Evolutionary conservation across 2,329 filamentous ascomycete species (phyloP).

Genomic region (Volutella citrinella): DNA sequence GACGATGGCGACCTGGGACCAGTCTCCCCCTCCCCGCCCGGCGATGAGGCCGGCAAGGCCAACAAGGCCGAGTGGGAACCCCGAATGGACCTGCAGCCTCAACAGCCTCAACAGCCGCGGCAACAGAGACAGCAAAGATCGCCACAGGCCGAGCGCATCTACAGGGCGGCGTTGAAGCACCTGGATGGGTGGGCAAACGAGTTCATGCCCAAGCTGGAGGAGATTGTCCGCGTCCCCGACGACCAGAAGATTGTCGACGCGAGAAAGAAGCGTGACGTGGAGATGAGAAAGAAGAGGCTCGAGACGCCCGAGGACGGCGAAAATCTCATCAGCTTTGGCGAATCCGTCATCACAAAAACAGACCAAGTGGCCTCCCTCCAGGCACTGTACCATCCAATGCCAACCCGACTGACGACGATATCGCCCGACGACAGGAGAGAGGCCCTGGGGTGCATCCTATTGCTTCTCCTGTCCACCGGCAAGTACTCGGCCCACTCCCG

Average conservation of each 20-base stretch:
- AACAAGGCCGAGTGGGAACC: slow-evolving; percentile 13
- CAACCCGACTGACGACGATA: slow-evolving; percentile 54
- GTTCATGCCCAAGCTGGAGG: slow-evolving; percentile 67
- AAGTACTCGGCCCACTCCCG: slow-evolving; percentile 74
- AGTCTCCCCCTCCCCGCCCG: slow-evolving; percentile 19
- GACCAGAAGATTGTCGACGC: slow-evolving; percentile 45
- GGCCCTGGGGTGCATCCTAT: slow-evolving; percentile 65
- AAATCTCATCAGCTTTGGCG: slow-evolving; percentile 42
- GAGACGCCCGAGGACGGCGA: slow-evolving; percentile 34
- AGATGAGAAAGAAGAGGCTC: slow-evolving; percentile 35
- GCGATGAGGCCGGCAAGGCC: slow-evolving; percentile 11
- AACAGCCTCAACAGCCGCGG: no score
- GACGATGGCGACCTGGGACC: slow-evolving; percentile 29
- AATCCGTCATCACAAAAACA: slow-evolving; percentile 28
- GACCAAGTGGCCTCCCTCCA: slow-evolving; percentile 45
- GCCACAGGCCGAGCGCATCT: slow-evolving; percentile 31
- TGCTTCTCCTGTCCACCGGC: slow-evolving; percentile 69
- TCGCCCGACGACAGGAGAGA: slow-evolving; percentile 57
- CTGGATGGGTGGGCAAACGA: slow-evolving; percentile 76
- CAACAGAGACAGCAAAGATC: no score
- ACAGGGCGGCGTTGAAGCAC: slow-evolving; percentile 58
- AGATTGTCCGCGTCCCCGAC: slow-evolving; percentile 57
- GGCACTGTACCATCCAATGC: slow-evolving; percentile 50
- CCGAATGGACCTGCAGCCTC: slow-evolving; percentile 9
- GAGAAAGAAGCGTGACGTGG: slow-evolving; percentile 42